phyloP scores from a whole-genome alignment of 1,284 basidiomycete species.

The Ceratobasidium papillatum region DNA sequence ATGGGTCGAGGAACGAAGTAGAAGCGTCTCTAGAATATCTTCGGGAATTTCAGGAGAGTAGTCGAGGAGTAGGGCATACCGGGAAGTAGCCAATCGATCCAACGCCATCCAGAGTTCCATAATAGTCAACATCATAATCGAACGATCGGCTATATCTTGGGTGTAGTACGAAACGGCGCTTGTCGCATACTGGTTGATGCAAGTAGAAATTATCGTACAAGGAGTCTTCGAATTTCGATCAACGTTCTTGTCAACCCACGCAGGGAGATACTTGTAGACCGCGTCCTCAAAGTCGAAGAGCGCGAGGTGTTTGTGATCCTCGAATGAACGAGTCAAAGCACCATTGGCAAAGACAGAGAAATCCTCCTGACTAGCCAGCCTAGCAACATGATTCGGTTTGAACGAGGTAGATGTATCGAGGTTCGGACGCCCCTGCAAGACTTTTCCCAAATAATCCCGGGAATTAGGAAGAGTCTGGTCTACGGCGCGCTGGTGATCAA shows the following conservation, averaged over 20 bases:
- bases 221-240: neutral
- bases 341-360: neutral
- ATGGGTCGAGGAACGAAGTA: slow-evolving; percentile 9
- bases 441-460: slow-evolving; percentile 47
- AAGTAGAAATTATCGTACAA: neutral
- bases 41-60: slow-evolving; percentile 42
- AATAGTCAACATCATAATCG: slow-evolving; percentile 44
- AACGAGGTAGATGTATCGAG: neutral
- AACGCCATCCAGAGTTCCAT: slow-evolving; percentile 42
- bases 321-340: neutral
- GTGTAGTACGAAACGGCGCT: neutral
- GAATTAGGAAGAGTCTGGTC: slow-evolving; percentile 50
- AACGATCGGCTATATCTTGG: slow-evolving; percentile 15
- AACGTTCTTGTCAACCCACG: neutral
- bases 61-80: slow-evolving; percentile 33
- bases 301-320: slow-evolving; percentile 1
- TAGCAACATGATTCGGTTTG: neutral
- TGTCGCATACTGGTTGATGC: slow-evolving; percentile 12
- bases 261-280: neutral
- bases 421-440: neutral
- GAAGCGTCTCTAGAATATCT: slow-evolving; percentile 22
- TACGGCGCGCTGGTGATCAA: slow-evolving; percentile 50
- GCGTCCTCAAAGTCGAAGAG: slow-evolving; percentile 24
- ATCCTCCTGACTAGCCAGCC: neutral
- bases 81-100: slow-evolving; percentile 39